These are phyloP conservation scores for Bryum argenteum DNA, from an alignment of 225 moss, liverwort and hornwort species.

Conservation along the genomic window DNA sequence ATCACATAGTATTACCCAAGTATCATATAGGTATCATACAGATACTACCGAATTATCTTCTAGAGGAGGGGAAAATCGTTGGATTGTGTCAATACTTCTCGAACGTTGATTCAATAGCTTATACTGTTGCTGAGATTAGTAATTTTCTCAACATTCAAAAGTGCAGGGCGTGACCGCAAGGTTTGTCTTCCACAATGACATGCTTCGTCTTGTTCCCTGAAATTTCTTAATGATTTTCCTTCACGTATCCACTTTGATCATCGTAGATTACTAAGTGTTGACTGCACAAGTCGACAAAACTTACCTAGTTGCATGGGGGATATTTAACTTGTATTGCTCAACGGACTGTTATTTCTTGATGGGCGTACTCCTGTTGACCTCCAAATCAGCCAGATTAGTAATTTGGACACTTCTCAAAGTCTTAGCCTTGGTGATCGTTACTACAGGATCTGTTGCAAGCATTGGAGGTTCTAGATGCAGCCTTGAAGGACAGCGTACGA, in stretches of 20 bases:
- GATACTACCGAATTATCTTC: too few species aligned
- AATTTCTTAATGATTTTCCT: background rate
- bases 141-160: background rate
- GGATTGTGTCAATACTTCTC: too few species aligned
- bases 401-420: background rate
- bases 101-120: too few species aligned
- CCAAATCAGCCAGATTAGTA: background rate
- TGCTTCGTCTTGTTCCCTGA: background rate
- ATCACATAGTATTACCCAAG: too few species aligned
- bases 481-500: slow-evolving; percentile 62
- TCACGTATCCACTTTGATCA: background rate
- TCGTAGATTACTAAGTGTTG: background rate
- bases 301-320: background rate
- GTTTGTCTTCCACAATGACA: background rate
- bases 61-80: too few species aligned
- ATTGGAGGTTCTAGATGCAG: slow-evolving; percentile 63
- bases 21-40: too few species aligned
- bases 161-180: background rate
- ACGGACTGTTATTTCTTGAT: background rate
- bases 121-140: too few species aligned
- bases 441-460: slow-evolving; percentile 71
- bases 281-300: background rate
- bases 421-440: slow-evolving; percentile 8
- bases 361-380: background rate
- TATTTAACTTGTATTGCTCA: background rate